Conservation (phyloP, 495 filamentous ascomycete species). For the Penicillium waksmanii region DNA sequence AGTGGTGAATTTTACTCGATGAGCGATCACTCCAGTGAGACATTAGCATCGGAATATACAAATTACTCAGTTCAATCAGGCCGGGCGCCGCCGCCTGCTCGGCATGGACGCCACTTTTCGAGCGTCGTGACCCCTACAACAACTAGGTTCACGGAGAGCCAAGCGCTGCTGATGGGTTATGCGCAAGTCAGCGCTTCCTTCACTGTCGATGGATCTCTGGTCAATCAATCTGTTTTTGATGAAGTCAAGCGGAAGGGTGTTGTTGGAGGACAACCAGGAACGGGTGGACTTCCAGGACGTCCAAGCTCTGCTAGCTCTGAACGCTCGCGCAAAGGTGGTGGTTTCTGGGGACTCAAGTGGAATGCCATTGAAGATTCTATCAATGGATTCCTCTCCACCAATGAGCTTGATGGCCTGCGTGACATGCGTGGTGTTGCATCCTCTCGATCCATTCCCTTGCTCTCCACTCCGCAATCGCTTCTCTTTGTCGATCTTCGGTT, state of each 20-base stretch:
- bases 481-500: slow-evolving; percentile 92
- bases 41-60: slow-evolving; percentile 87
- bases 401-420: slow-evolving; percentile 87
- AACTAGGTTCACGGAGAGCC: slow-evolving; percentile 52
- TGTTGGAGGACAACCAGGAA: slow-evolving; percentile 78
- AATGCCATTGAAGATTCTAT: slow-evolving; percentile 86
- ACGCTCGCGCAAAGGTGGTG: slow-evolving; percentile 72
- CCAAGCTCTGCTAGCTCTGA: slow-evolving; percentile 47
- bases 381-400: slow-evolving; percentile 79
- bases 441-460: slow-evolving; percentile 80
- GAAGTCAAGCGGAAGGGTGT: slow-evolving; percentile 94
- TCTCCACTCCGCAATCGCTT: slow-evolving; percentile 96
- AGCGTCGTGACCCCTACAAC: slow-evolving; percentile 48
- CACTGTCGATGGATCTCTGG: slow-evolving; percentile 84
- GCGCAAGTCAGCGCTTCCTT: slow-evolving; percentile 94
- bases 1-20: slow-evolving; percentile 93
- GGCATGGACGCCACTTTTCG: slow-evolving; percentile 67
- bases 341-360: slow-evolving; percentile 88
- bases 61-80: slow-evolving; percentile 60
- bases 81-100: slow-evolving; percentile 41
- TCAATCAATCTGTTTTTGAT: slow-evolving; percentile 89
- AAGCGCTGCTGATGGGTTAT: slow-evolving; percentile 97
- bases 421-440: slow-evolving; percentile 86
- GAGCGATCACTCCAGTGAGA: slow-evolving; percentile 93
- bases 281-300: slow-evolving; percentile 63